phyloP scores from a whole-genome alignment of 192 early-diverging fungal species.

The Allomyces macrogynus region DNA sequence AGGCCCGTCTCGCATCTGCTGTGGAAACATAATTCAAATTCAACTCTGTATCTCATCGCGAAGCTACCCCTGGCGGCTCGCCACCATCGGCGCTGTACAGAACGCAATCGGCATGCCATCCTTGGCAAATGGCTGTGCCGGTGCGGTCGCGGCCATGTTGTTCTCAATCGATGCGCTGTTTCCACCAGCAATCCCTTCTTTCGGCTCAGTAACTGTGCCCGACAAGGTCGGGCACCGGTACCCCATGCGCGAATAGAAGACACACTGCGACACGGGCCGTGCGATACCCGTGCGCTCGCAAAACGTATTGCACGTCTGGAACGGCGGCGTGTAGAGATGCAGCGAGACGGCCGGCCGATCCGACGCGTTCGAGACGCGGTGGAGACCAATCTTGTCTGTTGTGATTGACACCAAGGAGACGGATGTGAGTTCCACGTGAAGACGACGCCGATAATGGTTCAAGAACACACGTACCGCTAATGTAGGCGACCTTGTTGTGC shows the following conservation, averaged over 20 bases:
- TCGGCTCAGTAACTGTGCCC: too few species aligned
- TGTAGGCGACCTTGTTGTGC: conserved; percentile 58
- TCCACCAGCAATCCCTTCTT: too few species aligned
- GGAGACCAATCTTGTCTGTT: conserved; percentile 64
- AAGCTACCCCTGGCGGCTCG: too few species aligned
- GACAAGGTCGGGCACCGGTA: background rate
- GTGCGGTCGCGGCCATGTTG: too few species aligned
- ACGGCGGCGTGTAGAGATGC: conserved; percentile 80
- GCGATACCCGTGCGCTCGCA: conserved; percentile 50
- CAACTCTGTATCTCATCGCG: too few species aligned
- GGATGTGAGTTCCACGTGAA: background rate
- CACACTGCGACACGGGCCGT: conserved; percentile 30
- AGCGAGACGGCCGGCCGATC: conserved; percentile 48
- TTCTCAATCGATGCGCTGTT: too few species aligned
- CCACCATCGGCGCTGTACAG: too few species aligned
- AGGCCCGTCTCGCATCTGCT: too few species aligned
- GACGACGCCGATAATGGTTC: background rate
- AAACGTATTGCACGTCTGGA: conserved; percentile 63
- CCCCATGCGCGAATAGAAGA: conserved; percentile 30
- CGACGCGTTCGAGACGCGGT: conserved; percentile 48
- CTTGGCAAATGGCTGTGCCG: too few species aligned
- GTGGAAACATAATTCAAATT: too few species aligned
- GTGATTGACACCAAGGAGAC: conserved; percentile 1
- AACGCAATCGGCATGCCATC: too few species aligned
- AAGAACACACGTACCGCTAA: conserved; percentile 31